phyloP scores from a whole-genome alignment of 2,329 filamentous ascomycete genomes.

The Cladosporium velox region DNA sequence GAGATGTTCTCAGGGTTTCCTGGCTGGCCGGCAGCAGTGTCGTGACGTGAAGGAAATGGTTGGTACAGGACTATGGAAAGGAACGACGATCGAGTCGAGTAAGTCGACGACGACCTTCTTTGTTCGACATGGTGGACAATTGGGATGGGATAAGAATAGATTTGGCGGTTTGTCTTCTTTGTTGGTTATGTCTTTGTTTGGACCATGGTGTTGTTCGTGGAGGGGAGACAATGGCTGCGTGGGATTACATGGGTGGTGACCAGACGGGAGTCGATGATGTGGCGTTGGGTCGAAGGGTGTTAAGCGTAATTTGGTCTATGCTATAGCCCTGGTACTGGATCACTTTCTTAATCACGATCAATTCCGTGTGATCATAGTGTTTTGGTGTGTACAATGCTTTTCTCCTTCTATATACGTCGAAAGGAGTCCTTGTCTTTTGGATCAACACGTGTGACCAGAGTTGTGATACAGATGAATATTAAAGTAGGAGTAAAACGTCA shows the following conservation, averaged over 20 bases:
- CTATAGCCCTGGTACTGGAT: too few relatives aligned
- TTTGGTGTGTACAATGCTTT: too few relatives aligned
- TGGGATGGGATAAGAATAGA: background rate
- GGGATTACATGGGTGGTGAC: background rate
- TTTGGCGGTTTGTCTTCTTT: background rate
- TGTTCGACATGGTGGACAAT: background rate
- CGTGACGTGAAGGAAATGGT: background rate
- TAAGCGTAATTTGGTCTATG: too few relatives aligned
- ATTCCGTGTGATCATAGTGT: too few relatives aligned
- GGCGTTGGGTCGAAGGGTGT: too few relatives aligned
- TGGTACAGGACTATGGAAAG: background rate
- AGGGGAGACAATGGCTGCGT: background rate
- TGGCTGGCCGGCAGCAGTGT: background rate
- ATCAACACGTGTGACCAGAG: too few relatives aligned
- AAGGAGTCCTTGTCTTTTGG: too few relatives aligned
- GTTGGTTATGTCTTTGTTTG: background rate
- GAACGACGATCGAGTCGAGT: background rate
- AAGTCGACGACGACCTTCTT: background rate
- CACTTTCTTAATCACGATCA: too few relatives aligned
- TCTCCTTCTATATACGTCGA: too few relatives aligned
- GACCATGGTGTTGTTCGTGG: background rate
- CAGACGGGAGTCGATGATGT: background rate
- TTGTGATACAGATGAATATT: too few relatives aligned
- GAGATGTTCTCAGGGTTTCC: background rate
- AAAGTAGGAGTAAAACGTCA: too few relatives aligned